phyloP scores from a whole-genome alignment of 768 basidiomycete species.

The Leccinum obscurum region DNA sequence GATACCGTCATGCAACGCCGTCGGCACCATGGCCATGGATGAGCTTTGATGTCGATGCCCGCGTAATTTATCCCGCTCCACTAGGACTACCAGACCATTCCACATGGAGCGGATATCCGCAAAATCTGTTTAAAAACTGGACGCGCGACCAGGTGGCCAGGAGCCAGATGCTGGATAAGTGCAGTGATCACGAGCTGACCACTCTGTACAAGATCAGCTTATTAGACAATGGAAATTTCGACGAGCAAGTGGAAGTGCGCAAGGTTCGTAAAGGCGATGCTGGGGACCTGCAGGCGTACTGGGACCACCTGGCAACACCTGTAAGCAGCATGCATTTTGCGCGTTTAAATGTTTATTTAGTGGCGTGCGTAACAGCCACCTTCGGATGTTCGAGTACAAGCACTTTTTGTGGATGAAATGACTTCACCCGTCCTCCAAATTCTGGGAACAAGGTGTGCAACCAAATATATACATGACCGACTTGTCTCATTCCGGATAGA shows the following conservation, averaged over 20 bases:
- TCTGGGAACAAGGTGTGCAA: constrained; percentile 38
- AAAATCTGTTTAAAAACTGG: constrained; percentile 56
- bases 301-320: constrained; percentile 25
- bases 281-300: constrained; percentile 23
- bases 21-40: constrained; percentile 44
- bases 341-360: background rate
- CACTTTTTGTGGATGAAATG: constrained; percentile 41
- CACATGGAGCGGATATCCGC: constrained; percentile 46
- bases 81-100: background rate
- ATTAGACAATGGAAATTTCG: constrained; percentile 19
- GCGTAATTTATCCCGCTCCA: background rate
- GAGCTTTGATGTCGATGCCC: constrained; percentile 25
- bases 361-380: constrained; percentile 22
- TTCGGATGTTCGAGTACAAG: constrained; percentile 32
- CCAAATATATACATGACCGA: too few relatives aligned
- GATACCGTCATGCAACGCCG: constrained; percentile 38
- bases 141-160: constrained; percentile 41
- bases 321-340: constrained; percentile 20
- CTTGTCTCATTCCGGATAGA: constrained; percentile 24
- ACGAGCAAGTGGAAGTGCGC: constrained; percentile 11
- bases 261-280: constrained; percentile 16
- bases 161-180: constrained; percentile 35
- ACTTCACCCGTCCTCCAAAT: constrained; percentile 38
- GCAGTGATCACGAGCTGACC: constrained; percentile 15
- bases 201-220: constrained; percentile 22